Percentiles rank a stretch among this genome's conserved stretches.
These are phyloP conservation scores for Myriosclerotinia curreyana DNA, from an alignment of 2,329 filamentous ascomycete species.

Conservation along the genomic window DNA sequence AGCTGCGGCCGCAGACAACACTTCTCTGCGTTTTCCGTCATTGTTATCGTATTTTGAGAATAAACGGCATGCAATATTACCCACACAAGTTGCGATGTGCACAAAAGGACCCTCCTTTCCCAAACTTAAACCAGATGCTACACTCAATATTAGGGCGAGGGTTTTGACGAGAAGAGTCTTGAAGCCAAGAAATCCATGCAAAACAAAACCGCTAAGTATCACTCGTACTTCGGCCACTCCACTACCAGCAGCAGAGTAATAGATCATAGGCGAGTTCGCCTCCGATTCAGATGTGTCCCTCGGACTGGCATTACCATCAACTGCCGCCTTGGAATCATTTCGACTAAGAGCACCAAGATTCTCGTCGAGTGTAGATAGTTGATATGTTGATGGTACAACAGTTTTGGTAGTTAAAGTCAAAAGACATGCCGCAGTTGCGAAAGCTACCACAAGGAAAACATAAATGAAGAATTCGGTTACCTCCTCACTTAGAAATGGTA, in stretches of 20 bases:
- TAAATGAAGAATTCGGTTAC: conserved; percentile 79
- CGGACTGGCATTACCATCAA: conserved; percentile 47
- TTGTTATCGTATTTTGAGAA: conserved; percentile 93
- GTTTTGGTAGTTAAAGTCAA: conserved; percentile 91
- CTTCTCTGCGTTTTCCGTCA: conserved; percentile 89
- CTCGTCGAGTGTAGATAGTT: conserved; percentile 85
- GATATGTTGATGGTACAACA: conserved; percentile 83
- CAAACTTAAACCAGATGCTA: conserved; percentile 87
- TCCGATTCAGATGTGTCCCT: conserved; percentile 31
- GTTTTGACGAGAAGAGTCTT: conserved; percentile 86
- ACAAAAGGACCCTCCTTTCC: conserved; percentile 94
- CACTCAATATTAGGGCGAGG: conserved; percentile 76
- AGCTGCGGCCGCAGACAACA: conserved; percentile 87
- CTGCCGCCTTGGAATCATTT: conserved; percentile 40
- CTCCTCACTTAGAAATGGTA: conserved; percentile 41
- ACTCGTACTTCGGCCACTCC: conserved; percentile 97
- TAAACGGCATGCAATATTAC: conserved; percentile 91
- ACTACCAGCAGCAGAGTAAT: conserved; percentile 93
- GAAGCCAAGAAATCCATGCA: conserved; percentile 90
- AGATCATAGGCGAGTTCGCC: conserved; percentile 70
- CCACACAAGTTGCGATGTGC: conserved; percentile 93
- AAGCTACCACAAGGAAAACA: conserved; percentile 64
- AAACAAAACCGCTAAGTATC: conserved; percentile 94
- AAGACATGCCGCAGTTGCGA: conserved; percentile 71
- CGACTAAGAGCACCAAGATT: conserved; percentile 71